These are phyloP conservation scores for Porphyra umbilicalis DNA, from an alignment of 31 red algal genomes.

Conservation along the genomic window DNA sequence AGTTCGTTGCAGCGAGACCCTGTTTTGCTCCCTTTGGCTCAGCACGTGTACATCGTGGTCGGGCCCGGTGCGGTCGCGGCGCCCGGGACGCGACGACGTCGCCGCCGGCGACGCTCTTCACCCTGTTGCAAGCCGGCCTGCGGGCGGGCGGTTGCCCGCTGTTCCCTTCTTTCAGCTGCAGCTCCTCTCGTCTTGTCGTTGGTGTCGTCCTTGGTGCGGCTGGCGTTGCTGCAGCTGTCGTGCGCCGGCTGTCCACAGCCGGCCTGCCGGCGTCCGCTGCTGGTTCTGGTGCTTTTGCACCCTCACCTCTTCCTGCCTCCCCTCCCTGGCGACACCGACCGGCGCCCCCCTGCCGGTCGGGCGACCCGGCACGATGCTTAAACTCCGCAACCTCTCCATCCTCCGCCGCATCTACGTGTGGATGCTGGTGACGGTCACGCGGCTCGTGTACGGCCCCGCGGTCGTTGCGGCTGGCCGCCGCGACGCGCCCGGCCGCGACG, in stretches of 20 bases:
- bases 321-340: background rate
- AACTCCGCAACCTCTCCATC: constrained; percentile 51
- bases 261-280: background rate
- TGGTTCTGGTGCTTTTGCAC: background rate
- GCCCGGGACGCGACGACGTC: too few relatives aligned
- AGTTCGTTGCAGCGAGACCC: too few relatives aligned
- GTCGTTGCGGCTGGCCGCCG: constrained; percentile 2
- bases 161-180: too few relatives aligned
- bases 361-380: constrained; percentile 30
- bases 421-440: constrained; percentile 33
- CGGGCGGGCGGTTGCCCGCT: too few relatives aligned
- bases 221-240: background rate
- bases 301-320: background rate
- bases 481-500: constrained; percentile 6
- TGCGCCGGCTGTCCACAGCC: background rate
- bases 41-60: too few relatives aligned
- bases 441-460: constrained; percentile 43
- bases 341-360: background rate
- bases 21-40: too few relatives aligned
- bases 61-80: too few relatives aligned
- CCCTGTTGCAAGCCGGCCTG: too few relatives aligned
- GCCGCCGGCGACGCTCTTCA: too few relatives aligned
- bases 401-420: constrained; percentile 60
- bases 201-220: background rate
- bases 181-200: too few relatives aligned